Evolutionary conservation across 192 early-diverging fungal genomes (phyloP), one percentile per base, ranked within the genome.

Genomic region (Borealophlyctis nickersoniae): DNA sequence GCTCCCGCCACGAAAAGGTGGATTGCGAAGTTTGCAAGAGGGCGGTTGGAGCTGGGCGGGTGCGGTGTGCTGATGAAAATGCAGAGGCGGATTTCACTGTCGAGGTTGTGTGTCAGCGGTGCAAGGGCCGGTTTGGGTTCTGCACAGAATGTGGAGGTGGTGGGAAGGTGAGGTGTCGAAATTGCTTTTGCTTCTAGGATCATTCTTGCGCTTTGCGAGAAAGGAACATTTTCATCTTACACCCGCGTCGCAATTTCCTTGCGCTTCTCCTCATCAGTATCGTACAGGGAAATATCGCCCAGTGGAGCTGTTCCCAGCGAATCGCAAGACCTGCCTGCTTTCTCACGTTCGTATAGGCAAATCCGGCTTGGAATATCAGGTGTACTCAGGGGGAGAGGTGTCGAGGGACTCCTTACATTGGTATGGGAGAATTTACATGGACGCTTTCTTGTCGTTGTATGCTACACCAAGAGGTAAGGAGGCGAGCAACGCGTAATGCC

Each of bases 211-310:
- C 56, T 31, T 24, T 26, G 4, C 24, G 4, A 24, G 9, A 24
- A 16, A 53, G 16, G 52, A 7, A 7, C n/a, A 16, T 24, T 26
- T 24, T 9, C 24, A 11, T 7, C 11, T 53, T 7, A 53, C 52
- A 24, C 49, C n/a, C 26, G 11, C 5, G 9, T 59, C 24, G 11
- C 61, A 9, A 9, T 26, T 14, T 59, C 5, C 9, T 19, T 76
- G 70, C 56, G 74, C 72, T 29, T 71, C 72, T 1, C 72, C 72
- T 32, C 72, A 72, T 24, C 74, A 77, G 64, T 75, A 70, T 59
- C 69, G 76, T 7, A 75, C 72, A 22, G 78, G 78, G 35, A 80
- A 80, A 60, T 80, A 70, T 60, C 49, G 78, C 3, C 78, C 78
- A 14, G 36, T 74, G 19, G 78, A 69, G 24, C 70, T 80, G 19